Conservation (phyloP, 345 rosid genomes). For the Gossypium longicalyx region DNA sequence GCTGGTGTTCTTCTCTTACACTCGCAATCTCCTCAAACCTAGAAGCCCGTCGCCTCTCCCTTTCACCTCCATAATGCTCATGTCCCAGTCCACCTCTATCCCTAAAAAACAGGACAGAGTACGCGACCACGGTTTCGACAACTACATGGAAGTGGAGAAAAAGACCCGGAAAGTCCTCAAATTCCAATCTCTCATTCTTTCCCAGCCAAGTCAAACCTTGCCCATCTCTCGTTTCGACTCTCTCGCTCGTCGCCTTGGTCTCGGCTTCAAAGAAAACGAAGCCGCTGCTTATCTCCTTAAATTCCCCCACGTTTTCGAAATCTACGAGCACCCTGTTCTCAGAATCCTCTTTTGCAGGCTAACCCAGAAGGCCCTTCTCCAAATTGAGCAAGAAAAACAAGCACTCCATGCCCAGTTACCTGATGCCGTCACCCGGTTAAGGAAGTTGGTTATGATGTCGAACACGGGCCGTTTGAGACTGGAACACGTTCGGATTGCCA, state of each 20-base stretch:
- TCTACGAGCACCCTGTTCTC: slow-evolving; percentile 93
- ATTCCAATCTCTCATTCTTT: slow-evolving; percentile 64
- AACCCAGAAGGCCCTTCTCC: slow-evolving; percentile 57
- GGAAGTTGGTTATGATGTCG: slow-evolving; percentile 85
- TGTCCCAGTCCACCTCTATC: slow-evolving; percentile 77
- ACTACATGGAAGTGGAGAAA: slow-evolving; percentile 94
- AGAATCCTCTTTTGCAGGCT: slow-evolving; percentile 70
- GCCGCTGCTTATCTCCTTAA: slow-evolving; percentile 75
- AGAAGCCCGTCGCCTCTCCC: neutral
- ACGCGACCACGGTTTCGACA: slow-evolving; percentile 90
- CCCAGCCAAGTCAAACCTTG: slow-evolving; percentile 57
- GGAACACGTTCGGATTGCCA: slow-evolving; percentile 77
- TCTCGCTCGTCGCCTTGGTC: slow-evolving; percentile 64
- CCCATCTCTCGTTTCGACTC: slow-evolving; percentile 65
- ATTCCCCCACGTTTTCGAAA: slow-evolving; percentile 75
- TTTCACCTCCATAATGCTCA: slow-evolving; percentile 21
- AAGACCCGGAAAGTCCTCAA: slow-evolving; percentile 75
- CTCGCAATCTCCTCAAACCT: slow-evolving; percentile 11
- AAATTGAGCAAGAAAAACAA: slow-evolving; percentile 61
- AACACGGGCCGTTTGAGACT: slow-evolving; percentile 66
- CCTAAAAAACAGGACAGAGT: slow-evolving; percentile 71
- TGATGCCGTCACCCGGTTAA: slow-evolving; percentile 53
- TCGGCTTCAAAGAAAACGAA: slow-evolving; percentile 73
- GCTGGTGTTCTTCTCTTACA: slow-evolving; percentile 16
- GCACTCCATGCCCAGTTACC: slow-evolving; percentile 61